Evolutionary conservation across 352 stramenopile species (phyloP).

Genomic region (Phytopythium chamaehyphon): DNA sequence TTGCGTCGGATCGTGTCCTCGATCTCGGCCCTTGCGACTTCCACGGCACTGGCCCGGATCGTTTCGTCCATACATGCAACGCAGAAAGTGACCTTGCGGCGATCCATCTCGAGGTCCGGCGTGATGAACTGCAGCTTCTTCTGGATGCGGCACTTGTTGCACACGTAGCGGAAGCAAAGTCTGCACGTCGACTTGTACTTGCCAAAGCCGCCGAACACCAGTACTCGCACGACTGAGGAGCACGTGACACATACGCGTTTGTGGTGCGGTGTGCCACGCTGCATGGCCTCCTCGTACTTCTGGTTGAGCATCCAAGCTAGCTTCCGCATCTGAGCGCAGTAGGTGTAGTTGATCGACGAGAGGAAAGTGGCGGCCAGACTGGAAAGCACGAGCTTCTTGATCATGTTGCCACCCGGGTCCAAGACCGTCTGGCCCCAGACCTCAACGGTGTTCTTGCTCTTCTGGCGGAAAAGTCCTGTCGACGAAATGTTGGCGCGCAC

Average conservation of each 20-base stretch:
- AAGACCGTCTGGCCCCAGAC: conserved; percentile 20
- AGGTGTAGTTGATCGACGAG: conserved; percentile 17
- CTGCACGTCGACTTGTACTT: conserved; percentile 29
- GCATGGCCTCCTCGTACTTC: conserved; percentile 20
- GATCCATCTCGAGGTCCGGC: conserved; percentile 24
- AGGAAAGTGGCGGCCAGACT: conserved; percentile 17
- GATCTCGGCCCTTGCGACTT: conserved; percentile 17
- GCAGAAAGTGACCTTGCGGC: conserved; percentile 44
- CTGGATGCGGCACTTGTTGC: conserved; percentile 26
- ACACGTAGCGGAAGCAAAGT: conserved; percentile 36
- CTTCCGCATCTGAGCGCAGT: conserved; percentile 38
- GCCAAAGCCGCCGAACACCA: conserved; percentile 17
- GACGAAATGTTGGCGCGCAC: conserved; percentile 24
- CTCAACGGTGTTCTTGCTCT: conserved; percentile 17
- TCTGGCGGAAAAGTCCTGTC: conserved; percentile 28
- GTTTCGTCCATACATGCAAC: conserved; percentile 34
- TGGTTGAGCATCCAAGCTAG: conserved; percentile 29
- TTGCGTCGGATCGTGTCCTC: conserved; percentile 9
- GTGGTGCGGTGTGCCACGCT: conserved; percentile 15
- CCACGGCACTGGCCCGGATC: conserved; percentile 17
- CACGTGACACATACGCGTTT: conserved; percentile 29
- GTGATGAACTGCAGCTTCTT: conserved; percentile 36
- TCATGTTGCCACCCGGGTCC: conserved; percentile 18
- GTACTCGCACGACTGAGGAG: conserved; percentile 10
- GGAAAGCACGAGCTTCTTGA: conserved; percentile 19